These are phyloP conservation scores for Globisporangium cystogenes DNA, from an alignment of 352 stramenopile genomes.

Conservation along the genomic window DNA sequence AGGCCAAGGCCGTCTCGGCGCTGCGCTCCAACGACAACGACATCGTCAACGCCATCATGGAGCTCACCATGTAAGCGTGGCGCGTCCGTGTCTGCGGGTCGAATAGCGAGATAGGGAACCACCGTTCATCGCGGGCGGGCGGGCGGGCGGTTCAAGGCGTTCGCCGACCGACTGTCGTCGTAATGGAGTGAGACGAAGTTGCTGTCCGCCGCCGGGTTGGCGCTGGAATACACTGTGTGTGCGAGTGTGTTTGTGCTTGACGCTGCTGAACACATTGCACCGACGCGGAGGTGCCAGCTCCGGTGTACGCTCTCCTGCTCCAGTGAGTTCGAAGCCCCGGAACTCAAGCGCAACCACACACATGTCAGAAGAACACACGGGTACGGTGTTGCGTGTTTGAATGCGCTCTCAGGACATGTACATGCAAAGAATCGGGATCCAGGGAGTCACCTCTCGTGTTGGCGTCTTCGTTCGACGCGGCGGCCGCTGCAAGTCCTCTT, in stretches of 20 bases:
- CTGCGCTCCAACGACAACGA: slow-evolving; percentile 98
- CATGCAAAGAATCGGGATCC: background rate
- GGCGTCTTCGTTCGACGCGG: background rate
- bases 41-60: slow-evolving; percentile 99
- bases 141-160: too few relatives aligned
- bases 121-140: too few relatives aligned
- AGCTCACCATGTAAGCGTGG: slow-evolving; percentile 95
- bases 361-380: too few relatives aligned
- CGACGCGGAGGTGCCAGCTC: background rate
- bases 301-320: too few relatives aligned
- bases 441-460: background rate
- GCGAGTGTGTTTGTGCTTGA: too few relatives aligned
- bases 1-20: slow-evolving; percentile 94
- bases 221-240: background rate
- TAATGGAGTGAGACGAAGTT: background rate
- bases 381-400: too few relatives aligned
- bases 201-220: background rate
- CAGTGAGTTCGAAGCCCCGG: too few relatives aligned
- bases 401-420: background rate
- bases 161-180: background rate
- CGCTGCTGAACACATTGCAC: too few relatives aligned
- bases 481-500: background rate
- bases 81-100: background rate
- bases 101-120: slow-evolving; percentile 6
- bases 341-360: too few relatives aligned